Conservation (phyloP, 225 moss, liverwort and hornwort species). For the Pseudoscleropodium purum region DNA sequence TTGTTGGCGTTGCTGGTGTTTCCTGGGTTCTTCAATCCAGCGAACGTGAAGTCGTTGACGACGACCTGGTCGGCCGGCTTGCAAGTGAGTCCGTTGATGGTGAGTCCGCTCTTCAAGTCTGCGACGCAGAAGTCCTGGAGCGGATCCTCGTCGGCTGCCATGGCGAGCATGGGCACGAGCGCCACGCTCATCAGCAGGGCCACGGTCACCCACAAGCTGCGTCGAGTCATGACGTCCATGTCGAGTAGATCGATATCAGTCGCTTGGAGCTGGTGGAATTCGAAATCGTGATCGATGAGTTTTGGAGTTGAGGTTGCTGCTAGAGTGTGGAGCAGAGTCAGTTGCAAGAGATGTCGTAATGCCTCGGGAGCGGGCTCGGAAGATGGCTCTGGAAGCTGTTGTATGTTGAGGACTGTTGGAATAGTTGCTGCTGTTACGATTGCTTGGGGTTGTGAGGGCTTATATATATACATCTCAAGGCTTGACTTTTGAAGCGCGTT, state of each 20-base stretch:
- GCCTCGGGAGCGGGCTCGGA: not conserved
- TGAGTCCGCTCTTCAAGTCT: not conserved
- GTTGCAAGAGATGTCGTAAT: too few species aligned
- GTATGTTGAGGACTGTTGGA: too few species aligned
- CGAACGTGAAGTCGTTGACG: not conserved
- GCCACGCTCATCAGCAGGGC: not conserved
- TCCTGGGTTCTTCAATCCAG: not conserved
- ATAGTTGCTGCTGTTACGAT: not conserved
- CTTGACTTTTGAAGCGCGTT: not conserved
- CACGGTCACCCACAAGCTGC: not conserved
- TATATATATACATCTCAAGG: not conserved
- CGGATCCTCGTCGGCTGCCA: not conserved
- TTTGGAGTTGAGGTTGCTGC: not conserved
- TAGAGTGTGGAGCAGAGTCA: too few species aligned
- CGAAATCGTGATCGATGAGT: too few species aligned
- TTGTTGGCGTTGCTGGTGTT: not conserved
- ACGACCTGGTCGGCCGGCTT: not conserved
- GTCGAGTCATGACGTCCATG: not conserved
- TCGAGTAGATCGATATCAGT: too few species aligned
- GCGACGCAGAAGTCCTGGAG: constrained; percentile 15
- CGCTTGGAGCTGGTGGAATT: not conserved
- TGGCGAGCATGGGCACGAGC: not conserved
- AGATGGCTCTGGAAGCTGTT: not conserved
- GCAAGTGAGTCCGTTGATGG: not conserved
- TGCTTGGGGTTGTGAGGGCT: not conserved